Percentiles rank a stretch among this genome's conserved stretches.
phyloP scores from a whole-genome alignment of 139 green algal genomes.

The Nannochloris sp. region DNA sequence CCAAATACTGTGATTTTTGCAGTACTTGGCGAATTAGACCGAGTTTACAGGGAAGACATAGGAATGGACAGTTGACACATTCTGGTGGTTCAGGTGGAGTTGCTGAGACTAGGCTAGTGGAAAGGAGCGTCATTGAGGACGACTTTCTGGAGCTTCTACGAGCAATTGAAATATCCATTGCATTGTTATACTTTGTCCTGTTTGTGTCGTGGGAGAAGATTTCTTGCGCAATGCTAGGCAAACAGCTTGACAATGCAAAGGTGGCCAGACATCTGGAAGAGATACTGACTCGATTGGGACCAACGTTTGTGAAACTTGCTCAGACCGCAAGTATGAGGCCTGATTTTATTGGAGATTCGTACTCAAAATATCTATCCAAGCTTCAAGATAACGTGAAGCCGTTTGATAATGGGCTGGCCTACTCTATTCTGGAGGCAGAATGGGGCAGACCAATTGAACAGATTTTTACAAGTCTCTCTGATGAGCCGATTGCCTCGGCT shows the following conservation, averaged over 20 bases:
- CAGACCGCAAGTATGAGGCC: slow-evolving; percentile 52
- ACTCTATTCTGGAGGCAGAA: slow-evolving; percentile 77
- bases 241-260: neutral
- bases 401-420: slow-evolving; percentile 28
- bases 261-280: slow-evolving; percentile 44
- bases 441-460: slow-evolving; percentile 68
- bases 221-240: neutral
- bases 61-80: no score
- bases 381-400: slow-evolving; percentile 58
- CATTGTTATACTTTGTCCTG: neutral
- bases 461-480: slow-evolving; percentile 80
- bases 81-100: no score
- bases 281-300: slow-evolving; percentile 55
- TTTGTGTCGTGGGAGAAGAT: neutral
- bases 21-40: no score
- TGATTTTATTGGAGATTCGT: slow-evolving; percentile 51
- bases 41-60: no score
- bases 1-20: no score
- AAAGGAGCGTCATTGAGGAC: neutral
- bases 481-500: slow-evolving; percentile 80
- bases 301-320: slow-evolving; percentile 86
- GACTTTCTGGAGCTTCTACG: neutral
- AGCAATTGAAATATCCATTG: neutral
- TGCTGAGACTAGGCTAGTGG: no score
- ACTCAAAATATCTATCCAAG: slow-evolving; percentile 58